Base-by-base conservation (phyloP, 495 filamentous ascomycete genomes). In the Talaromyces nanjingensis region DNA sequence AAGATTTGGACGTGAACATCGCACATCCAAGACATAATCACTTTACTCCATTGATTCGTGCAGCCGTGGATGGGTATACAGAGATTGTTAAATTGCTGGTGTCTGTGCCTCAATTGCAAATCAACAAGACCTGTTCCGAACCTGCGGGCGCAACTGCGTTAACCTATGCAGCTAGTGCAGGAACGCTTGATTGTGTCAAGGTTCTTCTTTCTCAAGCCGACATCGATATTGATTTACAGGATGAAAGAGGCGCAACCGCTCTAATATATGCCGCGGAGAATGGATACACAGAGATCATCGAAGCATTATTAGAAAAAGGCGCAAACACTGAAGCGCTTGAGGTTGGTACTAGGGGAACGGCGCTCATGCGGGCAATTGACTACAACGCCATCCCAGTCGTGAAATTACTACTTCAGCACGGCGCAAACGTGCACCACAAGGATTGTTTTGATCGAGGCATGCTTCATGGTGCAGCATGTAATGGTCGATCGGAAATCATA, bases 381-480 rank as follows among this genome's bases (percentile, higher is more conserved):
- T 27, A 29, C 8, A 33, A 33, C 6, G 25, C 25, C 54, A 33
- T 33, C 24, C 25, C 25, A n/a, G 31, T 57, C 14, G 54, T 57
- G 22, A 29, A 29, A 29, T 27, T 57, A 57, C 24, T 57, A 27
- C 25, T 57, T 24, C 18, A 33, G 6, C 22, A 33, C 16, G 54
- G 54, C 2, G 54, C 54, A 11, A 57, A 57, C 25, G 31, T 57
- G 7, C 31, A 29, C 25, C 22, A 27, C 25, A 57, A 29, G n/a
- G 54, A 57, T 29, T 27, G 31, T 31, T 57, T 27, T 27, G 54
- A 29, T n/a, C 54, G 54, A n/a, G 54, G 31, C 11, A 57, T 29
- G 25, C 54, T 57, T 57, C 54, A 57, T 57, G 25, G 54, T 29
- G 60, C 60, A 8, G 60, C 60, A n/a, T 29, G 34, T 25, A 47